Percentiles rank a stretch among this genome's conserved stretches.
Conservation (phyloP, 768 basidiomycete species). For the Daedaleopsis nitida region DNA sequence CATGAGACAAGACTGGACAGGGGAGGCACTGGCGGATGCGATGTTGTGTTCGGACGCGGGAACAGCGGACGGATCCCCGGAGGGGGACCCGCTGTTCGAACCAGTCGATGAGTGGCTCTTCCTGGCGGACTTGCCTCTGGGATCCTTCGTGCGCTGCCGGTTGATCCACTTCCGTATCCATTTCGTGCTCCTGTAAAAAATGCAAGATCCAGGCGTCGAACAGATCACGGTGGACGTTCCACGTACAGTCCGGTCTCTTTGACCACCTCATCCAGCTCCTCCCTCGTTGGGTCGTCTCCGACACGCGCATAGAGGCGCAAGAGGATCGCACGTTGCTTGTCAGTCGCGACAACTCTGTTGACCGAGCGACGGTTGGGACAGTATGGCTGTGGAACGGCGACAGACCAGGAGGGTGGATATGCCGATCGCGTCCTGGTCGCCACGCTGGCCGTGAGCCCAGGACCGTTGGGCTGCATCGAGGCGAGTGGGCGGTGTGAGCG, state of each 20-base stretch:
- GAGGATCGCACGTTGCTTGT: conserved; percentile 14
- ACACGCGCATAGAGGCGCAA: conserved; percentile 9
- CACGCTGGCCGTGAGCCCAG: neutral
- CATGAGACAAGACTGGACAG: too few relatives aligned
- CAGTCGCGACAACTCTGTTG: conserved; percentile 7
- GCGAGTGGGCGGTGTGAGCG: neutral
- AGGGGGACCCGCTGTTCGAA: neutral
- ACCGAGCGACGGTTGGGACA: too few relatives aligned
- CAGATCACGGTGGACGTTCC: neutral
- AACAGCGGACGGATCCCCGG: neutral
- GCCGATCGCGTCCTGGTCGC: neutral
- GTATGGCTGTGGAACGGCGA: neutral
- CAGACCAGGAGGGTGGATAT: conserved; percentile 2
- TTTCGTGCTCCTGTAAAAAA: conserved; percentile 12
- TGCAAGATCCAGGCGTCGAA: neutral
- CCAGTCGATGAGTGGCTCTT: neutral
- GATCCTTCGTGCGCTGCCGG: conserved; percentile 11
- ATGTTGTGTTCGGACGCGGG: neutral
- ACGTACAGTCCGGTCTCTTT: conserved; percentile 26
- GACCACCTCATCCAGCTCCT: conserved; percentile 11
- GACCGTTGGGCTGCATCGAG: neutral
- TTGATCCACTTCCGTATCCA: conserved; percentile 28
- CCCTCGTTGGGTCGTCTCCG: conserved; percentile 13
- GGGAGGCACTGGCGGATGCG: neutral
- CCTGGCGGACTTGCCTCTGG: neutral